phyloP scores from a whole-genome alignment of 371 early-diverging fungal genomes.

The Mortierella sp. region DNA sequence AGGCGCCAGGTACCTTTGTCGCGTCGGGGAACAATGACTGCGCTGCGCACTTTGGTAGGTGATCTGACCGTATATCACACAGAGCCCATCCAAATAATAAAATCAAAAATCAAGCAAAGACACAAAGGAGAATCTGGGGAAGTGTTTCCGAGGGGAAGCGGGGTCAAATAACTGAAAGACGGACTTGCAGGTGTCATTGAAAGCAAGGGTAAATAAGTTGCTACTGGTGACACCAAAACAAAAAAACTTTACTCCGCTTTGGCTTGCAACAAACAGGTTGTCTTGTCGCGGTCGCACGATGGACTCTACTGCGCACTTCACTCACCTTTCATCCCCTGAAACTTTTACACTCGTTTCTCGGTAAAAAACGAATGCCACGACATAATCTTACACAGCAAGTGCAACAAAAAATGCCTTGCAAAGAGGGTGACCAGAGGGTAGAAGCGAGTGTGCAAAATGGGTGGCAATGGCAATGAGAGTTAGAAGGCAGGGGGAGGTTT shows the following conservation, averaged over 20 bases:
- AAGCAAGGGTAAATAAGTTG: neutral
- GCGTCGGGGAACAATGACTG: neutral
- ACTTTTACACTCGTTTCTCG: neutral
- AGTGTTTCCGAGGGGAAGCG: neutral
- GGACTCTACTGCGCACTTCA: neutral
- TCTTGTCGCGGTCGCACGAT: neutral
- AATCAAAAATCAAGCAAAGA: neutral
- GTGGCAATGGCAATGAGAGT: no score
- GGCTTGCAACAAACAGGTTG: neutral
- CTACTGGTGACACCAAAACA: neutral
- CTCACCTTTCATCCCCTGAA: neutral
- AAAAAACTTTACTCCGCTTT: slow-evolving; percentile 8
- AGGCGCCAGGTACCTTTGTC: neutral
- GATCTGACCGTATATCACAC: neutral
- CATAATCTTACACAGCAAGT: no score
- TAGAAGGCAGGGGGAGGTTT: no score
- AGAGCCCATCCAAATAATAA: neutral
- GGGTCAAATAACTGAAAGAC: neutral
- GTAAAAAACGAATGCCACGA: neutral
- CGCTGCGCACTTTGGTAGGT: neutral
- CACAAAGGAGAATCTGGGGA: neutral
- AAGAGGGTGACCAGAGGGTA: no score
- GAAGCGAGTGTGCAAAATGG: no score
- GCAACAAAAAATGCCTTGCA: no score
- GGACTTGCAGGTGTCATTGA: neutral